A percentile compares a stretch with the other conserved stretches of the same genome.
Conservation (phyloP, 2,329 filamentous ascomycete genomes). For the Xylariaceae sp. region DNA sequence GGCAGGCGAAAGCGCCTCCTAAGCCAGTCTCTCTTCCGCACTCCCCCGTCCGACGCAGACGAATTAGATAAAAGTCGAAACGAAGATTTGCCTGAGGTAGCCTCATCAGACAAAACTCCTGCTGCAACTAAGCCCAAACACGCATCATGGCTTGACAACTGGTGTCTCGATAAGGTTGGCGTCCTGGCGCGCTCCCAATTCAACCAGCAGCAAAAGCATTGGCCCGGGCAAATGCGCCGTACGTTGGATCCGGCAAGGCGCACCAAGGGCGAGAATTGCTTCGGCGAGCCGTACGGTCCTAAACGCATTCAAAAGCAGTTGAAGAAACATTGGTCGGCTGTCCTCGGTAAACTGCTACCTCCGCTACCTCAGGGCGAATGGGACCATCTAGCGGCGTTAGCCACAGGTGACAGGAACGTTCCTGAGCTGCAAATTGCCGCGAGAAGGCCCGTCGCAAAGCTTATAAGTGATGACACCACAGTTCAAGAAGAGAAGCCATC, state of each 20-base stretch:
- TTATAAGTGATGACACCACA: neutral
- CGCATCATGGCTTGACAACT: constrained; percentile 43
- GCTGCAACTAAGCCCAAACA: neutral
- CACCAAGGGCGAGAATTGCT: constrained; percentile 43
- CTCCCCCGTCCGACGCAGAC: constrained; percentile 38
- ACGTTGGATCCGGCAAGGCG: constrained; percentile 32
- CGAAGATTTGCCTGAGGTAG: neutral
- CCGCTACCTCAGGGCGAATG: constrained; percentile 51
- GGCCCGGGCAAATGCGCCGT: constrained; percentile 29
- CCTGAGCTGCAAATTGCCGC: constrained; percentile 37
- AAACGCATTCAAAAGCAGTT: constrained; percentile 39
- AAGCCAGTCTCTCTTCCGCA: constrained; percentile 32
- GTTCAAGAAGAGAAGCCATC: neutral
- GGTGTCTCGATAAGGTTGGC: constrained; percentile 44
- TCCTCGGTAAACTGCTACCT: constrained; percentile 46
- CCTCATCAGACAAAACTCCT: neutral
- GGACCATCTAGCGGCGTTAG: constrained; percentile 47
- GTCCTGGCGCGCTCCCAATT: constrained; percentile 40
- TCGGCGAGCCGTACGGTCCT: constrained; percentile 42
- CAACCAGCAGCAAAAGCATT: constrained; percentile 28
- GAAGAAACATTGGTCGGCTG: constrained; percentile 44
- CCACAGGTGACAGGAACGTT: constrained; percentile 36
- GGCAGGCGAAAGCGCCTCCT: constrained; percentile 49
- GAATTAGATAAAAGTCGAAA: constrained; percentile 34
- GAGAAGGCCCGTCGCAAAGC: constrained; percentile 32